Conservation (phyloP, 192 early-diverging fungal species). For the Entomortierella parvispora region DNA sequence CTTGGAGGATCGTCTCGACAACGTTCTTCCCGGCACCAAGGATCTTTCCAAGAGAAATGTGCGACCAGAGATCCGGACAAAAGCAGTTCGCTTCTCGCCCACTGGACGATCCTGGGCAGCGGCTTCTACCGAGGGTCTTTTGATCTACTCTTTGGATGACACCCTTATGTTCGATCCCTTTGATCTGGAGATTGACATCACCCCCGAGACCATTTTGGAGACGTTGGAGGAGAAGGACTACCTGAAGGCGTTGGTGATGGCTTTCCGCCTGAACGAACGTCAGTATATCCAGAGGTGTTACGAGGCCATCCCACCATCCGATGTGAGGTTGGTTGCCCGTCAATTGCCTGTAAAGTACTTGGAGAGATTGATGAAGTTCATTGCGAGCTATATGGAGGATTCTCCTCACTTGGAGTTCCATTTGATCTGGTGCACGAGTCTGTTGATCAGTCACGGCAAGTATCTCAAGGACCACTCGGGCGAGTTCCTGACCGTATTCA, state of each 20-base stretch:
- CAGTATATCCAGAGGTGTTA: constrained; percentile 81
- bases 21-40: constrained; percentile 87
- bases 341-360: constrained; percentile 90
- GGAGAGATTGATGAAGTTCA: constrained; percentile 83
- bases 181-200: constrained; percentile 97
- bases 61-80: constrained; percentile 84
- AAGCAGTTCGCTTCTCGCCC: constrained; percentile 90
- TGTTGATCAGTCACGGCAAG: constrained; percentile 82
- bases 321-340: constrained; percentile 79
- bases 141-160: constrained; percentile 97
- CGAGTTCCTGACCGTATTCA: constrained; percentile 75
- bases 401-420: constrained; percentile 90
- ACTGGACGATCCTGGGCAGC: constrained; percentile 96
- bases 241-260: constrained; percentile 88
- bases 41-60: constrained; percentile 85
- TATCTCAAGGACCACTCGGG: constrained; percentile 75
- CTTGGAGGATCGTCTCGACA: constrained; percentile 83
- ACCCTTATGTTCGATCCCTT: constrained; percentile 95
- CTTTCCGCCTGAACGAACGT: constrained; percentile 92
- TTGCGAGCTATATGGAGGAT: constrained; percentile 82
- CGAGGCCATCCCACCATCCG: constrained; percentile 80
- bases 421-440: constrained; percentile 80
- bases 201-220: constrained; percentile 84
- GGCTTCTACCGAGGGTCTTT: constrained; percentile 93
- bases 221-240: constrained; percentile 84